Evolutionary conservation across 2,329 filamentous ascomycete species (phyloP).

Genomic region (Fusarium dlaminii): DNA sequence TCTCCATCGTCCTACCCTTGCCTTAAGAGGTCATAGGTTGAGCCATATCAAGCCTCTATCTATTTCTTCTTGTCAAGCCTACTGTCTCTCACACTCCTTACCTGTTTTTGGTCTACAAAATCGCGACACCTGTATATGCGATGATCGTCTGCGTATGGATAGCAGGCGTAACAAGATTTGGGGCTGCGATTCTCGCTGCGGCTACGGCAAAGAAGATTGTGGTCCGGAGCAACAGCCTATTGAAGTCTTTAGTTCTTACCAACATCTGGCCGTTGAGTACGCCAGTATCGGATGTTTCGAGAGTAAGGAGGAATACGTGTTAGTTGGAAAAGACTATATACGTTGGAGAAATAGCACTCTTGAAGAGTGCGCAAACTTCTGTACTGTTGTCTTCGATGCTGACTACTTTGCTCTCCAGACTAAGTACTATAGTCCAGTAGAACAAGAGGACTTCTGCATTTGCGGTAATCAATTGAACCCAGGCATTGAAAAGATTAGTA

Average conservation of each 20-base stretch:
- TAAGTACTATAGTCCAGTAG: not conserved
- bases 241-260: not conserved
- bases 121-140: not conserved
- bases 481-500: not conserved
- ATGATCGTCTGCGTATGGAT: not conserved
- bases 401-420: not conserved
- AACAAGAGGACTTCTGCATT: too few species aligned
- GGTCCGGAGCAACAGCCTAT: not conserved
- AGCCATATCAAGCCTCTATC: not conserved
- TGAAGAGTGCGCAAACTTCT: not conserved
- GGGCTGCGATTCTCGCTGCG: not conserved
- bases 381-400: not conserved
- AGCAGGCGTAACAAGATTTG: rapidly evolving
- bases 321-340: not conserved
- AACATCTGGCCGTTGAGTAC: not conserved
- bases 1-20: not conserved
- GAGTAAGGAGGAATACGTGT: not conserved
- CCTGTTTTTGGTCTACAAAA: not conserved
- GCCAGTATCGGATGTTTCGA: not conserved
- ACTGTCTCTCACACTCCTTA: not conserved
- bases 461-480: not conserved
- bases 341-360: not conserved
- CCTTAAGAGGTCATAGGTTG: not conserved
- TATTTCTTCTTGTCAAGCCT: not conserved
- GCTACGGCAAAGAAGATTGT: not conserved